phyloP scores from a whole-genome alignment of 73 alveolate species.

The Paramecium pentaurelia region DNA sequence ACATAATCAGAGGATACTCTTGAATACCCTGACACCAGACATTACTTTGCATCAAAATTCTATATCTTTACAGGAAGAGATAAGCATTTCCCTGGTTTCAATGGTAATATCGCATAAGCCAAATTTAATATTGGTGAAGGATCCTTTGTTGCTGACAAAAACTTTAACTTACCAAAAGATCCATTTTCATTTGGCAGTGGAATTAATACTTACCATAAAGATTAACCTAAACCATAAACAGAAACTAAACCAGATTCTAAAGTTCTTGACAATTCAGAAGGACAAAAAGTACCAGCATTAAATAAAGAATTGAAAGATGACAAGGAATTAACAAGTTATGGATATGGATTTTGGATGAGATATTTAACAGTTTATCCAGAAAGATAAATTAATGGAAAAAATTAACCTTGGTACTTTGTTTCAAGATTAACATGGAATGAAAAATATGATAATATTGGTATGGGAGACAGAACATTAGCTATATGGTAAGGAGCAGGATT shows the following conservation, averaged over 20 bases:
- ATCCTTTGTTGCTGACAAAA: background rate
- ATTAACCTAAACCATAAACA: background rate
- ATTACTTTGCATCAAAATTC: background rate
- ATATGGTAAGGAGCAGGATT: conserved; percentile 51
- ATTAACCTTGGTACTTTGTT: conserved; percentile 8
- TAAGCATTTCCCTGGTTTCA: background rate
- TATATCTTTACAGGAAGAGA: background rate
- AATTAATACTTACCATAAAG: background rate
- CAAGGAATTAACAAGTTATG: background rate
- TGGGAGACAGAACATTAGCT: conserved; percentile 43
- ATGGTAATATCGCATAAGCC: conserved; percentile 14
- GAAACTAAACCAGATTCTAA: background rate
- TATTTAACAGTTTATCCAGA: background rate
- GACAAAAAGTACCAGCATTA: background rate
- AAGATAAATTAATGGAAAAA: background rate
- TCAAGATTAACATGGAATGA: conserved; percentile 14
- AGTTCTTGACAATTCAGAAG: background rate
- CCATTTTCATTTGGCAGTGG: background rate
- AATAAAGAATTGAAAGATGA: background rate
- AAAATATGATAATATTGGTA: conserved; percentile 16
- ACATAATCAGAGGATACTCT: background rate
- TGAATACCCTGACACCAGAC: background rate
- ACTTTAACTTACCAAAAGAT: background rate
- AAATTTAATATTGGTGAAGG: conserved; percentile 43
- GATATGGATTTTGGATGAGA: conserved; percentile 42